These are phyloP conservation scores for Fusarium falciforme DNA, from an alignment of 2,329 filamentous ascomycete genomes.

Conservation along the genomic window DNA sequence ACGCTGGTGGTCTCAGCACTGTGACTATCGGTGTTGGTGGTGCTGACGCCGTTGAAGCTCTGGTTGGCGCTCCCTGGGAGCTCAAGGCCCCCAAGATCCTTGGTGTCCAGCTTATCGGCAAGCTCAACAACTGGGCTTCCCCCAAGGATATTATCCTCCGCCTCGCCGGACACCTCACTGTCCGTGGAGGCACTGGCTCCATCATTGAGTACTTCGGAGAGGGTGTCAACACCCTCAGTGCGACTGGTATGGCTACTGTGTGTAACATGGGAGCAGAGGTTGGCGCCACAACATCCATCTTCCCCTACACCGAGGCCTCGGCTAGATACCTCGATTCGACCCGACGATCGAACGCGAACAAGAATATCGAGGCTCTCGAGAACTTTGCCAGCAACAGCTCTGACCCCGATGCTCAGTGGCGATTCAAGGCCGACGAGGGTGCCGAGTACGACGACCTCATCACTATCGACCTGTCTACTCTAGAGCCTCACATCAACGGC, in stretches of 20 bases:
- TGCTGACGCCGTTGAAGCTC: constrained; percentile 95
- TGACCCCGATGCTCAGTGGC: constrained; percentile 63
- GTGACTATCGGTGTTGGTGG: constrained; percentile 98
- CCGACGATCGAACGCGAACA: constrained; percentile 72
- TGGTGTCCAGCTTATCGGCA: constrained; percentile 84
- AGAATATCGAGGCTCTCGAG: constrained; percentile 72
- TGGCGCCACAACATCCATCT: constrained; percentile 93
- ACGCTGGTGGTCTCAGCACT: constrained; percentile 92
- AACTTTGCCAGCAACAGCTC: constrained; percentile 59
- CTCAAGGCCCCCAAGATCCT: constrained; percentile 93
- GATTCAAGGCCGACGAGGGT: constrained; percentile 80
- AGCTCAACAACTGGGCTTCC: constrained; percentile 89
- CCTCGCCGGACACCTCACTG: constrained; percentile 89
- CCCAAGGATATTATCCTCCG: constrained; percentile 96
- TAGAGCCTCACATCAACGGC: constrained; percentile 98
- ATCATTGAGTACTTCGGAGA: constrained; percentile 95
- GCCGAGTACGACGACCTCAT: constrained; percentile 96
- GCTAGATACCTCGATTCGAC: constrained; percentile 89
- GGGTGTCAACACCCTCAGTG: constrained; percentile 88
- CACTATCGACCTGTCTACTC: constrained; percentile 93
- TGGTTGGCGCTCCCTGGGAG: constrained; percentile 97
- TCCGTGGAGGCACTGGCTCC: constrained; percentile 92
- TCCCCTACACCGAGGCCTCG: constrained; percentile 90
- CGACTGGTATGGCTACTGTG: constrained; percentile 92
- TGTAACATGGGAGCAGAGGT: constrained; percentile 92